Percentiles rank a stretch among this genome's conserved stretches.
phyloP scores from a whole-genome alignment of 352 stramenopile species.

The Phytopythium oedochilum region DNA sequence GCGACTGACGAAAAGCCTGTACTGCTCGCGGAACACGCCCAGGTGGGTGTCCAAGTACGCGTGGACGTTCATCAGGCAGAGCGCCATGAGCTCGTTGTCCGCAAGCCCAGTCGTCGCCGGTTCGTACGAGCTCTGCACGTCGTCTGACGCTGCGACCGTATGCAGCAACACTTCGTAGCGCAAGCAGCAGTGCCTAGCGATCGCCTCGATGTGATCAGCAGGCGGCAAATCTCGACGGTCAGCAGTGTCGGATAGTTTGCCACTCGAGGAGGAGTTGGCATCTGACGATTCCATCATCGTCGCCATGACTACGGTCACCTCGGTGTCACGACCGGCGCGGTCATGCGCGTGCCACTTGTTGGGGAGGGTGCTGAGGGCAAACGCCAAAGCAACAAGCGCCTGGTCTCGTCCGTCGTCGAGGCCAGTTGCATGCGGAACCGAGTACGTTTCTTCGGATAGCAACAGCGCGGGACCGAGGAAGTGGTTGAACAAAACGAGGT shows the following conservation, averaged over 20 bases:
- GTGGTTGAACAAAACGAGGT: constrained; percentile 77
- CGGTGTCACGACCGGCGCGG: background rate
- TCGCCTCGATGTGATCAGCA: background rate
- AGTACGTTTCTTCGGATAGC: constrained; percentile 11
- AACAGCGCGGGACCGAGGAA: constrained; percentile 48
- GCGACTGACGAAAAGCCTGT: background rate
- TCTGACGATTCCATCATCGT: background rate
- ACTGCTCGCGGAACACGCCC: constrained; percentile 17
- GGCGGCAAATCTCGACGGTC: background rate
- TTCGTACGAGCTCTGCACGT: constrained; percentile 17
- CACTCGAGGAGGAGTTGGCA: background rate
- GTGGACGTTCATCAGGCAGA: constrained; percentile 66
- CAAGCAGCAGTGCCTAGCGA: background rate
- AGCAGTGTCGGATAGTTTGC: background rate
- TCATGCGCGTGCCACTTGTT: background rate
- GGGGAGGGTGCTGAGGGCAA: background rate
- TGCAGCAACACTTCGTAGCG: constrained; percentile 4
- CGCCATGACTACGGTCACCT: background rate
- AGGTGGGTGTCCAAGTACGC: constrained; percentile 41
- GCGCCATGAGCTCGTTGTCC: constrained; percentile 42
- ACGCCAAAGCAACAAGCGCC: background rate
- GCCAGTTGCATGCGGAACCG: too few relatives aligned
- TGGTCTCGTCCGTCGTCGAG: background rate
- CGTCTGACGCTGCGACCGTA: background rate
- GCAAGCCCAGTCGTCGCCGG: constrained; percentile 7